Evolutionary conservation across 768 basidiomycete species (phyloP).

Genomic region (Termitomyces sp.): DNA sequence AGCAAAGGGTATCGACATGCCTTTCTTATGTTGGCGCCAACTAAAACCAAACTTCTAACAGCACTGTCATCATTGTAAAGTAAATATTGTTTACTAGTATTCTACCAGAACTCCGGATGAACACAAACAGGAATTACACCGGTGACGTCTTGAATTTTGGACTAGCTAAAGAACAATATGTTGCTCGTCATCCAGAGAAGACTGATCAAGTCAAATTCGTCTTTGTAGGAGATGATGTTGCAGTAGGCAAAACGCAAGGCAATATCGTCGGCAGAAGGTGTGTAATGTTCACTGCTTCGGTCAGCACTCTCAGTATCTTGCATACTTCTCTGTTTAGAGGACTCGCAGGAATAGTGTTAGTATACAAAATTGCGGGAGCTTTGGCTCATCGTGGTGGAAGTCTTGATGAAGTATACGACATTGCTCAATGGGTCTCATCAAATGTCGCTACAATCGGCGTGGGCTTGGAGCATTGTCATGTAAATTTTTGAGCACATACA

Average conservation of each 20-base stretch:
- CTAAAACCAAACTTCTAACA: constrained; percentile 17
- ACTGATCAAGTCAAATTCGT: constrained; percentile 67
- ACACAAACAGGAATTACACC: constrained; percentile 64
- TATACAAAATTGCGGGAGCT: constrained; percentile 90
- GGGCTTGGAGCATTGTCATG: constrained; percentile 86
- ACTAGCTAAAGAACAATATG: constrained; percentile 80
- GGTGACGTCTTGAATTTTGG: constrained; percentile 92
- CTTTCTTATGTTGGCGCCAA: background rate
- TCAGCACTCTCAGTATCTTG: background rate
- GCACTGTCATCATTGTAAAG: constrained; percentile 84
- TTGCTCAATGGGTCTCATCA: constrained; percentile 62
- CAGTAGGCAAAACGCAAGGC: constrained; percentile 77
- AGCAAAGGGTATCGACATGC: constrained; percentile 52
- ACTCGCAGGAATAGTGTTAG: constrained; percentile 73
- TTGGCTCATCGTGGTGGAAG: constrained; percentile 60
- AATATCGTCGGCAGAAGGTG: constrained; percentile 81
- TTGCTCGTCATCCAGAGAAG: constrained; percentile 61
- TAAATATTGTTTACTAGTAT: constrained; percentile 19
- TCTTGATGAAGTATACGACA: constrained; percentile 61
- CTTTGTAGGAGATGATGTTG: constrained; percentile 86
- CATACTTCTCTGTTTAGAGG: constrained; percentile 42
- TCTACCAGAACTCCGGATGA: background rate
- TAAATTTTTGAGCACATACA: constrained; percentile 18
- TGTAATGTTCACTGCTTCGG: constrained; percentile 2
- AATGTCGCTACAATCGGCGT: constrained; percentile 79